Conservation (phyloP, 495 filamentous ascomycete species). For the Xylaria castorea region DNA sequence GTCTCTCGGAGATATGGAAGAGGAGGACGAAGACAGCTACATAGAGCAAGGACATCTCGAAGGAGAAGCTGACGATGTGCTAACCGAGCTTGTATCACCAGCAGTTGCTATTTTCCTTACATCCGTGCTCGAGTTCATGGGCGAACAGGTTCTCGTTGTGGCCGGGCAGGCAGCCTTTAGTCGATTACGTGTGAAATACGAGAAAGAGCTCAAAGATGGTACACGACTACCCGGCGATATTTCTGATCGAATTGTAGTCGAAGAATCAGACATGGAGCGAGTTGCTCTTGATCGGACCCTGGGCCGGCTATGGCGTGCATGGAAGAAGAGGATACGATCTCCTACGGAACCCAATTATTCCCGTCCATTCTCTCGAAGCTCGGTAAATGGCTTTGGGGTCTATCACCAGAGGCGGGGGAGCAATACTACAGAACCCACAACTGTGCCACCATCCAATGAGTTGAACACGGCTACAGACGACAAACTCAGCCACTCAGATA, state of each 20-base stretch:
- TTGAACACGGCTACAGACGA: conserved; percentile 27
- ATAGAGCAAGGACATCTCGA: conserved; percentile 74
- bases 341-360: conserved; percentile 48
- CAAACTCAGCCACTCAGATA: conserved; percentile 25
- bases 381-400: conserved; percentile 33
- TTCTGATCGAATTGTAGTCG: conserved; percentile 74
- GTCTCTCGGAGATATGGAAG: conserved; percentile 94
- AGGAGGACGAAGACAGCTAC: conserved; percentile 91
- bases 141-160: conserved; percentile 84
- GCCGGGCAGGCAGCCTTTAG: conserved; percentile 89
- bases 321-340: conserved; percentile 81
- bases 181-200: conserved; percentile 62
- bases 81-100: conserved; percentile 77
- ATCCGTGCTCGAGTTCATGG: conserved; percentile 91
- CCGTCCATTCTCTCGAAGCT: conserved; percentile 51
- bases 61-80: conserved; percentile 59
- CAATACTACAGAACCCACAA: conserved; percentile 34
- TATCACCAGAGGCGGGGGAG: conserved; percentile 49
- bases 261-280: conserved; percentile 92
- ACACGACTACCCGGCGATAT: conserved; percentile 46
- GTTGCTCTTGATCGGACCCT: conserved; percentile 86
- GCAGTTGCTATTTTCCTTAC: conserved; percentile 96
- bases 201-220: conserved; percentile 59
- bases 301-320: conserved; percentile 90
- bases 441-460: conserved; percentile 25